phyloP scores from a whole-genome alignment of 352 stramenopile genomes.

The Phytopythium helicoides region DNA sequence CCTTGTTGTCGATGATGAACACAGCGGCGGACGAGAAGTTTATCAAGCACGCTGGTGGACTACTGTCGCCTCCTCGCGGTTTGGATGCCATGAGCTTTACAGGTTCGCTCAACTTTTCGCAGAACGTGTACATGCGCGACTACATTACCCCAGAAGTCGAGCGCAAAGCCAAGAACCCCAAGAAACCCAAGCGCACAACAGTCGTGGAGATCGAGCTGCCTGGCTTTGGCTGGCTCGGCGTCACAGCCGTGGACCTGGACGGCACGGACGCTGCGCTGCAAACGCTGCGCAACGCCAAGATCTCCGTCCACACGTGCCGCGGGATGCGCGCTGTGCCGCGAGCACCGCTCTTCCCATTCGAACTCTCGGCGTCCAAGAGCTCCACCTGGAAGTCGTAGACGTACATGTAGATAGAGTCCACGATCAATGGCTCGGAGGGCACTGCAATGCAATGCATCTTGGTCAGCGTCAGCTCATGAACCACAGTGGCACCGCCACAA shows the following conservation, averaged over 20 bases:
- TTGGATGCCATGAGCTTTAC: constrained; percentile 79
- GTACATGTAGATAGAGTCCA: background rate
- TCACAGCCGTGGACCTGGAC: constrained; percentile 81
- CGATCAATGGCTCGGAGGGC: background rate
- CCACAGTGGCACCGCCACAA: no score
- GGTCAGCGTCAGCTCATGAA: no score
- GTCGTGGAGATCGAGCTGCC: constrained; percentile 76
- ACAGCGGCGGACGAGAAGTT: constrained; percentile 74
- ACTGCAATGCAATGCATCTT: no score
- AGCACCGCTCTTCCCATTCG: constrained; percentile 70
- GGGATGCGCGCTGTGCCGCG: constrained; percentile 58
- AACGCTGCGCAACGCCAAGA: constrained; percentile 59
- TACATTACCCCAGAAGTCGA: constrained; percentile 60
- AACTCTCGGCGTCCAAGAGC: constrained; percentile 79
- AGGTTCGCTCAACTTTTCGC: constrained; percentile 47
- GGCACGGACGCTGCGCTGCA: constrained; percentile 57
- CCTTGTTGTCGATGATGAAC: background rate
- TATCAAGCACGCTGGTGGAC: constrained; percentile 70
- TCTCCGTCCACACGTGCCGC: constrained; percentile 62
- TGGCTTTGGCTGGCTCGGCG: constrained; percentile 76
- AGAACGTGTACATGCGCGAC: constrained; percentile 65
- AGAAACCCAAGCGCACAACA: constrained; percentile 79
- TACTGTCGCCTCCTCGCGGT: constrained; percentile 74
- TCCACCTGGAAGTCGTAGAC: constrained; percentile 68
- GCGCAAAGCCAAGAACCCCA: constrained; percentile 68